phyloP scores from a whole-genome alignment of 106 monocot genomes.

The Platanthera zijinensis region DNA sequence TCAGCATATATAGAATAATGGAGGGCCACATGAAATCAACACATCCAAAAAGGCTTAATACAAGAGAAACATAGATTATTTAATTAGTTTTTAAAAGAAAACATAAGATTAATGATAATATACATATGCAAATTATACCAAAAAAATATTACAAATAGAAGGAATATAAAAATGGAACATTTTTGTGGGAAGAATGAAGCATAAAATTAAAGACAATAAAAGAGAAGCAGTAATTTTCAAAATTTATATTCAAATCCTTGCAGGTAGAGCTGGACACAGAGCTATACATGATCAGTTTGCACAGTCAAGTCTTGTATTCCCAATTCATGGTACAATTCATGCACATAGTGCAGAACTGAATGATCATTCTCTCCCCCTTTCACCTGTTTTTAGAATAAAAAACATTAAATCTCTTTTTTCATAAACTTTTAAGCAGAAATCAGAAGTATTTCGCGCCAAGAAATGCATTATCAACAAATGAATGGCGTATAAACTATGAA shows the following conservation, averaged over 20 bases:
- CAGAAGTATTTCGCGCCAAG: background rate
- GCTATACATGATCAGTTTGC: slow-evolving; percentile 31
- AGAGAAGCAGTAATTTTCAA: background rate
- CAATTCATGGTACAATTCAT: slow-evolving; percentile 61
- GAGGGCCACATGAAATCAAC: no score
- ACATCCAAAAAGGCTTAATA: no score
- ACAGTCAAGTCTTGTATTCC: slow-evolving; percentile 67
- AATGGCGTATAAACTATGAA: no score
- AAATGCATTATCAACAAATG: background rate
- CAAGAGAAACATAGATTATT: no score
- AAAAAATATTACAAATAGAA: no score
- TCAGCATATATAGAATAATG: no score
- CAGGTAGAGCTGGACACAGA: background rate
- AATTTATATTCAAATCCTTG: background rate
- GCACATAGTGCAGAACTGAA: slow-evolving; percentile 32
- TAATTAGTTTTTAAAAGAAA: no score
- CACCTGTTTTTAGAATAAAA: slow-evolving; percentile 21
- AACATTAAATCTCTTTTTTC: background rate
- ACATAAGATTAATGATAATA: no score
- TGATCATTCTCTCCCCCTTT: slow-evolving; percentile 41
- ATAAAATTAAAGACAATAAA: background rate
- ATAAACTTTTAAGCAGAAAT: background rate
- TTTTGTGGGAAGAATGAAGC: no score
- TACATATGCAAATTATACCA: no score
- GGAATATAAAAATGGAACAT: no score